Conservation (phyloP, 306 rosid species). For the Dryas octopetala region DNA sequence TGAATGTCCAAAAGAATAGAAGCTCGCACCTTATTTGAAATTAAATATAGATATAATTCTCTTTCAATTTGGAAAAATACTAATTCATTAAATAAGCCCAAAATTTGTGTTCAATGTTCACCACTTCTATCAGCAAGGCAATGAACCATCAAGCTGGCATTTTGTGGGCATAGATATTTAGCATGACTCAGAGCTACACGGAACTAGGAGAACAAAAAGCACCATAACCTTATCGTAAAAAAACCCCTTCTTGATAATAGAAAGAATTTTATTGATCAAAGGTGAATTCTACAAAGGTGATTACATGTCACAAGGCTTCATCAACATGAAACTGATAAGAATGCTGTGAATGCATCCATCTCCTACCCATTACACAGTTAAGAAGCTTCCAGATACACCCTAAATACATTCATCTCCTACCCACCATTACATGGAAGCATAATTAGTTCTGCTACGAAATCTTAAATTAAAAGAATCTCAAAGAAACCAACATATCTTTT, state of each 20-base stretch:
- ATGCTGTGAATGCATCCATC: not conserved
- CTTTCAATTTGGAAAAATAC: not conserved
- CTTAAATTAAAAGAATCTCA: not conserved
- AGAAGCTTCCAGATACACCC: not conserved
- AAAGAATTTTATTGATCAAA: conserved; percentile 11
- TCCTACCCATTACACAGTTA: not conserved
- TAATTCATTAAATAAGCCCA: not conserved
- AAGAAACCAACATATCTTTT: not conserved
- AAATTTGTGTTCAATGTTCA: not conserved
- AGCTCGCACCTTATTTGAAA: not conserved
- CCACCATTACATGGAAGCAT: conserved; percentile 8
- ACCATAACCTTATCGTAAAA: not conserved
- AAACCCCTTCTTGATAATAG: not conserved
- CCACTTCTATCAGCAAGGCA: not conserved
- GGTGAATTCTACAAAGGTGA: conserved; percentile 19
- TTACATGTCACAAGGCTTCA: conserved; percentile 3
- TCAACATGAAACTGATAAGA: conserved; percentile 1
- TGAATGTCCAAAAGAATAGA: not conserved
- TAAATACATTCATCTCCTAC: not conserved
- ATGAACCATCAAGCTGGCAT: not conserved
- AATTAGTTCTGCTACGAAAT: not conserved
- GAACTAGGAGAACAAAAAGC: not conserved
- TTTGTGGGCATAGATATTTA: not conserved
- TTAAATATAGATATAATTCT: no score
- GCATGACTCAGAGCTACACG: not conserved